A percentile compares a stretch with the other conserved stretches of the same genome.
Evolutionary conservation across 2,329 filamentous ascomycete genomes (phyloP).

Genomic region (Leptographium radiaticola): DNA sequence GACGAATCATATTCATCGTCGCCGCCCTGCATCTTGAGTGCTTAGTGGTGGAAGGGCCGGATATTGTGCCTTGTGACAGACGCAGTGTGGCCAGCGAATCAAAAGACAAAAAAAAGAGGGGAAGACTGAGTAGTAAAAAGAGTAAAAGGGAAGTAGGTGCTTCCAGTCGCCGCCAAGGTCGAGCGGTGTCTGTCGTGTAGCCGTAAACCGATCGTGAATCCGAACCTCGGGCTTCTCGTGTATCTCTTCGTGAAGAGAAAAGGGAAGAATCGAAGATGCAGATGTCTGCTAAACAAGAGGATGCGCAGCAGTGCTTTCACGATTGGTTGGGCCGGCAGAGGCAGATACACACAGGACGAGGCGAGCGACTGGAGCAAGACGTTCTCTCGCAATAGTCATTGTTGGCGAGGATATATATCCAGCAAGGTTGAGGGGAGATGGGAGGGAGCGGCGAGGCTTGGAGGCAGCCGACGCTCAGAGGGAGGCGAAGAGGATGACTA

Average conservation of each 20-base stretch:
- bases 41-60: constrained; percentile 3
- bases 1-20: constrained; percentile 38
- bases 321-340: constrained; percentile 40
- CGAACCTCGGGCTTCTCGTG: constrained; percentile 10
- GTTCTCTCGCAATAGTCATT: constrained; percentile 44
- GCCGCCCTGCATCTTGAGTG: constrained; percentile 44
- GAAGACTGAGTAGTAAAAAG: neutral
- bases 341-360: constrained; percentile 34
- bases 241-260: constrained; percentile 5
- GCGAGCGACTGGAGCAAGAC: constrained; percentile 48
- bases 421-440: constrained; percentile 4
- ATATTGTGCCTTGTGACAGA: neutral
- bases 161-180: constrained; percentile 14
- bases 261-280: constrained; percentile 14
- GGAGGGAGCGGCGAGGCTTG: constrained; percentile 3
- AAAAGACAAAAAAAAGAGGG: constrained; percentile 15
- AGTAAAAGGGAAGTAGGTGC: neutral
- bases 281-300: constrained; percentile 27
- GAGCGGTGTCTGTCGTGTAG: constrained; percentile 9
- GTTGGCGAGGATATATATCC: constrained; percentile 25
- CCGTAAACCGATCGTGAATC: constrained; percentile 11
- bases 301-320: constrained; percentile 33
- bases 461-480: constrained; percentile 1
- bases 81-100: constrained; percentile 7
- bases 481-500: neutral